Percentiles rank a stretch among this genome's conserved stretches.
phyloP scores from a whole-genome alignment of 805 yeast species.

The Clavispora santaluciae region DNA sequence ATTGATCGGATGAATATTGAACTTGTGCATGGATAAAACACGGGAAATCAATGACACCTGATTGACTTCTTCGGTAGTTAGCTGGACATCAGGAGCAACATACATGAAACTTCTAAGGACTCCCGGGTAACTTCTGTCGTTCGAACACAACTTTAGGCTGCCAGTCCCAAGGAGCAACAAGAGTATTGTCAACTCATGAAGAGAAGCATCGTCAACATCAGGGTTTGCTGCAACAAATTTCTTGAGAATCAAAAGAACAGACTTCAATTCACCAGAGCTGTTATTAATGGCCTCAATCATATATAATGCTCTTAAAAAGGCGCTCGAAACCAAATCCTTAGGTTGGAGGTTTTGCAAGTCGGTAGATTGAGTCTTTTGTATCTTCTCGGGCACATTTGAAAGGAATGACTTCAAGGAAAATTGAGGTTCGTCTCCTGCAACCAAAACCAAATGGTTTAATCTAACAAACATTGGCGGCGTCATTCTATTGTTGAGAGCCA shows the following conservation, averaged over 20 bases:
- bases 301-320: slow-evolving; percentile 42
- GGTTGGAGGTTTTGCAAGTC: background rate
- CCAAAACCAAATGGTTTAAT: slow-evolving; percentile 9
- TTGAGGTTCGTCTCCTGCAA: background rate
- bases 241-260: slow-evolving; percentile 49
- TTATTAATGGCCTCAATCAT: slow-evolving; percentile 46
- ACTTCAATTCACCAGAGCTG: slow-evolving; percentile 38
- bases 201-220: slow-evolving; percentile 13
- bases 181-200: slow-evolving; percentile 44
- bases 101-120: slow-evolving; percentile 32
- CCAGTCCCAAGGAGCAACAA: slow-evolving; percentile 39
- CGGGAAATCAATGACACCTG: slow-evolving; percentile 32
- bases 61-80: slow-evolving; percentile 39
- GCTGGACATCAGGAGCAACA: slow-evolving; percentile 11
- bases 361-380: background rate
- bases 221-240: slow-evolving; percentile 19
- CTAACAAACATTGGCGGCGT: slow-evolving; percentile 49
- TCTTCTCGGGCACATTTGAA: background rate
- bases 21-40: slow-evolving; percentile 31
- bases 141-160: slow-evolving; percentile 36
- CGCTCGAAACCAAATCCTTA: slow-evolving; percentile 4
- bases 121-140: slow-evolving; percentile 27
- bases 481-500: slow-evolving; percentile 47
- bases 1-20: slow-evolving; percentile 41
- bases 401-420: slow-evolving; percentile 5